A percentile compares a stretch with the other conserved stretches of the same genome.
Evolutionary conservation across 768 basidiomycete genomes (phyloP).

Genomic region (Auricularia auricula-judae): DNA sequence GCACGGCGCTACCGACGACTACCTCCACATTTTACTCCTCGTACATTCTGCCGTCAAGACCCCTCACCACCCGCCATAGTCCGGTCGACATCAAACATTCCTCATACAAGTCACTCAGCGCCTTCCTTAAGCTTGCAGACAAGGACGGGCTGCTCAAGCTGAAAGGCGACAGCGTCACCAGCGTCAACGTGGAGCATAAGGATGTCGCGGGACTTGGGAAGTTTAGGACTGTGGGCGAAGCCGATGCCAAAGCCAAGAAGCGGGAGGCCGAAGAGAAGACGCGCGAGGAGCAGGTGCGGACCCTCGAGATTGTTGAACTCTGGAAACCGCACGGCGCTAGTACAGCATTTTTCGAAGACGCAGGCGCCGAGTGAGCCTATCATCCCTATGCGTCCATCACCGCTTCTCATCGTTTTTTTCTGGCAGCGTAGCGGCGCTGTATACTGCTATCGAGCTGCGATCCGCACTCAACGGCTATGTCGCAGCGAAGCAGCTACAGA

Average conservation of each 20-base stretch:
- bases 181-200: constrained; percentile 46
- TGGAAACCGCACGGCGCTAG: constrained; percentile 65
- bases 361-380: constrained; percentile 47
- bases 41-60: constrained; percentile 70
- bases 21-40: constrained; percentile 67
- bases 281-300: constrained; percentile 30
- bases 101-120: constrained; percentile 65
- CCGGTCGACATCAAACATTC: constrained; percentile 69
- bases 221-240: constrained; percentile 53
- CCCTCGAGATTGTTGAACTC: constrained; percentile 52
- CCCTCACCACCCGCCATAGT: constrained; percentile 27
- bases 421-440: constrained; percentile 40
- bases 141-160: constrained; percentile 71
- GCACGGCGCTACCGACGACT: constrained; percentile 59
- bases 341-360: constrained; percentile 48
- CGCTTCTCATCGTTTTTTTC: constrained; percentile 1
- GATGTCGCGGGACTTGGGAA: constrained; percentile 38
- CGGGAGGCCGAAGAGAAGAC: constrained; percentile 39
- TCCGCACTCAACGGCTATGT: constrained; percentile 54
- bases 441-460: constrained; percentile 46
- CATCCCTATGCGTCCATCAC: background rate
- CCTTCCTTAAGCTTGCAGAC: constrained; percentile 69
- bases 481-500: constrained; percentile 45
- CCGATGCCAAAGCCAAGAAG: constrained; percentile 53
- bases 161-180: constrained; percentile 26